These are phyloP conservation scores for Thermothielavioides terrestris DNA, from an alignment of 495 filamentous ascomycete species.

Conservation along the genomic window DNA sequence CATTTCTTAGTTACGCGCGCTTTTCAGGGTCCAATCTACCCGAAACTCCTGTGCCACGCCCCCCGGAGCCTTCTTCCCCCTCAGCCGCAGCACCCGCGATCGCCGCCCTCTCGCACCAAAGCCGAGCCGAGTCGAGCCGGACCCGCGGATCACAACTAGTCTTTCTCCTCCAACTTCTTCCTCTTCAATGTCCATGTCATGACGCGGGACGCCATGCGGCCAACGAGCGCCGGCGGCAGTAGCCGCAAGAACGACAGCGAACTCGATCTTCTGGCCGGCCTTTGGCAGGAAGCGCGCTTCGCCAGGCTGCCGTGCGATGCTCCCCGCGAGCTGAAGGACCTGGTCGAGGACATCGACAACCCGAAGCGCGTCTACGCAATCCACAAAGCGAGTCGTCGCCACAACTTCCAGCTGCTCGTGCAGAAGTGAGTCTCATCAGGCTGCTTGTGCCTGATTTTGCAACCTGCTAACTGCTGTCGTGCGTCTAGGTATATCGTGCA, in stretches of 20 bases:
- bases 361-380: constrained; percentile 45
- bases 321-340: constrained; percentile 40
- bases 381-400: constrained; percentile 42
- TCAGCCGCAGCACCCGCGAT: too few species aligned
- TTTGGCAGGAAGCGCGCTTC: constrained; percentile 46
- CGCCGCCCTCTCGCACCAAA: too few species aligned
- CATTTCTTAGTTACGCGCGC: too few species aligned
- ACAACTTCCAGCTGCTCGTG: constrained; percentile 46
- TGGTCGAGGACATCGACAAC: constrained; percentile 43
- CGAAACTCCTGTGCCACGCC: too few species aligned
- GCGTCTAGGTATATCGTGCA: constrained; percentile 66
- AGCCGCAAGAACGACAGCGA: constrained; percentile 12
- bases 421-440: constrained; percentile 36
- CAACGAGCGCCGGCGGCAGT: constrained; percentile 20
- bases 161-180: not conserved
- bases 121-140: not conserved
- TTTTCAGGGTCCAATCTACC: too few species aligned
- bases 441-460: not conserved
- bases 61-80: too few species aligned
- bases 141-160: too few species aligned
- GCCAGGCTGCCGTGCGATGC: constrained; percentile 44
- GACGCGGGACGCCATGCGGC: constrained; percentile 42
- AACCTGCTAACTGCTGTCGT: constrained; percentile 10
- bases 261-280: constrained; percentile 35
- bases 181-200: constrained; percentile 35